Conservation (phyloP, 768 basidiomycete species). For the Suillus alpinus region DNA sequence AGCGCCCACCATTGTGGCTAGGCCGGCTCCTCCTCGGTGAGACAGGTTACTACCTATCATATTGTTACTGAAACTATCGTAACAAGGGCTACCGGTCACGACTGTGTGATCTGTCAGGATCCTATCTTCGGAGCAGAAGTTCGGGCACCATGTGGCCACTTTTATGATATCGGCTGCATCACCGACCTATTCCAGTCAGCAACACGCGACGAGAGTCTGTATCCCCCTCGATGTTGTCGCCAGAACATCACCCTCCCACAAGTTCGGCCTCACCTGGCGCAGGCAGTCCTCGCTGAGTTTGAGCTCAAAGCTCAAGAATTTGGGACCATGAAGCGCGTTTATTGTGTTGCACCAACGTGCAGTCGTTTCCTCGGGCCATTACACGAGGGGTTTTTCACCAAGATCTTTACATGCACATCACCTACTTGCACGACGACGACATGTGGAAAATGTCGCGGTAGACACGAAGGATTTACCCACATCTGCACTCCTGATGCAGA, state of each 20-base stretch:
- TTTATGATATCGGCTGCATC: slow-evolving; percentile 34
- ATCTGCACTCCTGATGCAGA: slow-evolving; percentile 23
- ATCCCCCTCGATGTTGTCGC: slow-evolving; percentile 40
- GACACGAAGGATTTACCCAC: slow-evolving; percentile 23
- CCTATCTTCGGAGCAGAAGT: slow-evolving; percentile 25
- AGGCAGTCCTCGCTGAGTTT: slow-evolving; percentile 17
- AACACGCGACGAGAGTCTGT: slow-evolving; percentile 37
- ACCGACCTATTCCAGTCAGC: slow-evolving; percentile 34
- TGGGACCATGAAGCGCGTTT: slow-evolving; percentile 34
- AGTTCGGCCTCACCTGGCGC: slow-evolving; percentile 24
- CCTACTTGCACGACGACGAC: slow-evolving; percentile 19
- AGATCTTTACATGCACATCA: slow-evolving; percentile 20
- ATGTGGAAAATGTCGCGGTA: slow-evolving; percentile 25
- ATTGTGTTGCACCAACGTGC: slow-evolving; percentile 35
- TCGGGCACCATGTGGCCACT: slow-evolving; percentile 33
- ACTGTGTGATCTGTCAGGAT: slow-evolving; percentile 36
- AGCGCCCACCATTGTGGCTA: not conserved
- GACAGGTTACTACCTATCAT: not conserved
- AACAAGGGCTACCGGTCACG: slow-evolving; percentile 22
- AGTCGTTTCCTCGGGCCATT: slow-evolving; percentile 36
- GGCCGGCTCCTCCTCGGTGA: slow-evolving; percentile 9
- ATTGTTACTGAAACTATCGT: not conserved
- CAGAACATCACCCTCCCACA: slow-evolving; percentile 24
- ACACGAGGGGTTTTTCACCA: slow-evolving; percentile 22
- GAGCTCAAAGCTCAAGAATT: slow-evolving; percentile 29